These are phyloP conservation scores for Pisolithus microcarpus DNA, from an alignment of 768 basidiomycete genomes.

Conservation along the genomic window DNA sequence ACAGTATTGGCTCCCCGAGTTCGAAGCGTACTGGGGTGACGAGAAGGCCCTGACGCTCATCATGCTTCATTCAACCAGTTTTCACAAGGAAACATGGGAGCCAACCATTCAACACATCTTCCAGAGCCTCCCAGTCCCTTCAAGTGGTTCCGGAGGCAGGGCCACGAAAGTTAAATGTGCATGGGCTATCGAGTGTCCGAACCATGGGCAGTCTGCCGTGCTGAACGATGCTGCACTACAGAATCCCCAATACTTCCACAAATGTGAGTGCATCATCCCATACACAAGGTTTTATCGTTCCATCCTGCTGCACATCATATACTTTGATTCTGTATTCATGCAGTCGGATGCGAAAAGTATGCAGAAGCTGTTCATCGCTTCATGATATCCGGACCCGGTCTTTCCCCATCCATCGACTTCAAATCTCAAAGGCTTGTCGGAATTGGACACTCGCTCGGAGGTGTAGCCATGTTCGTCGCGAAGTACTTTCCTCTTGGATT, in stretches of 20 bases:
- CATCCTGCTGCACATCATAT: neutral
- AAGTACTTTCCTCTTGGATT: neutral
- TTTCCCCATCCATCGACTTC: constrained; percentile 42
- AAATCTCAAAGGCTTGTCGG: constrained; percentile 46
- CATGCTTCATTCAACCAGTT: constrained; percentile 63
- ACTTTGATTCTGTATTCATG: neutral
- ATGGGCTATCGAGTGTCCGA: constrained; percentile 67
- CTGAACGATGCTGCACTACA: constrained; percentile 46
- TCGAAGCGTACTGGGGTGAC: constrained; percentile 30
- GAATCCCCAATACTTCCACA: constrained; percentile 35
- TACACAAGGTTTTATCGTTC: constrained; percentile 1
- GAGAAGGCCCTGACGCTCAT: constrained; percentile 48
- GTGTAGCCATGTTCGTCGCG: constrained; percentile 49
- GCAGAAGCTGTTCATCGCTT: constrained; percentile 54
- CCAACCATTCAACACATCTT: constrained; percentile 49
- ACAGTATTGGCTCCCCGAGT: constrained; percentile 43
- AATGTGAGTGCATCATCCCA: constrained; percentile 32
- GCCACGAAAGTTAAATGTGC: constrained; percentile 30
- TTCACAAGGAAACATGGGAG: constrained; percentile 72
- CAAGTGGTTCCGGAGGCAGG: too few species aligned
- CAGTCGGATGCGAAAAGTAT: constrained; percentile 62
- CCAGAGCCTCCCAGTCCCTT: constrained; percentile 11
- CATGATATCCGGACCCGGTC: constrained; percentile 34
- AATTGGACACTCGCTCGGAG: constrained; percentile 64
- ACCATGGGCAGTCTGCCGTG: constrained; percentile 56